A percentile compares a stretch with the other conserved stretches of the same genome.
These are phyloP conservation scores for Pythium folliculosum DNA, from an alignment of 352 stramenopile species.

Conservation along the genomic window DNA sequence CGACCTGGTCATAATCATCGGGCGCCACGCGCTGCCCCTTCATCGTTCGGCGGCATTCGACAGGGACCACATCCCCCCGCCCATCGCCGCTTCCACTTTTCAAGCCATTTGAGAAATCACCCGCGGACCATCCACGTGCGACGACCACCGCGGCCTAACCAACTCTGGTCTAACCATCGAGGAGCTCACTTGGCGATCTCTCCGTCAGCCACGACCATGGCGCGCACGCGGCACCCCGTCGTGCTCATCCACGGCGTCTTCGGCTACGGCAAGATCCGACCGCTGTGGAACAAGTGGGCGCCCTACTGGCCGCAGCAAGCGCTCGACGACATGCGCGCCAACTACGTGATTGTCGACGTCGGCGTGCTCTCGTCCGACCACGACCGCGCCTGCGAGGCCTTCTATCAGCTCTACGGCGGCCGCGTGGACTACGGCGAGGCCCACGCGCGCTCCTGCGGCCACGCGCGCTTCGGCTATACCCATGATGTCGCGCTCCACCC, in stretches of 20 bases:
- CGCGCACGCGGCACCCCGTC: slow-evolving; percentile 49
- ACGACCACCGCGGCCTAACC: not conserved
- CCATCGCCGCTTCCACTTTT: not conserved
- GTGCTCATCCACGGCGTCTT: slow-evolving; percentile 74
- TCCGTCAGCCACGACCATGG: not conserved
- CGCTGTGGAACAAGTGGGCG: slow-evolving; percentile 44
- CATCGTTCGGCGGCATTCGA: slow-evolving; percentile 10
- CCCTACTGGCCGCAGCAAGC: slow-evolving; percentile 63
- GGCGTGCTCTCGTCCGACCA: slow-evolving; percentile 65
- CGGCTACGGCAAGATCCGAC: slow-evolving; percentile 49
- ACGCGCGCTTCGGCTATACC: slow-evolving; percentile 49
- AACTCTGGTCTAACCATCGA: not conserved
- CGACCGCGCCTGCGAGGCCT: slow-evolving; percentile 65
- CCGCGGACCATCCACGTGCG: not conserved
- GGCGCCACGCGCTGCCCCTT: not conserved
- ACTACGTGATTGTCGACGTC: slow-evolving; percentile 64
- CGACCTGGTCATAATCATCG: slow-evolving; percentile 25
- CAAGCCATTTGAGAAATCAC: not conserved
- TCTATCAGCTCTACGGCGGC: slow-evolving; percentile 65
- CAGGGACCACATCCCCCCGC: not conserved
- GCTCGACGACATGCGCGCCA: slow-evolving; percentile 48
- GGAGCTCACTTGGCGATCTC: not conserved
- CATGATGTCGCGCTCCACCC: slow-evolving; percentile 37
- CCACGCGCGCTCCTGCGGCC: slow-evolving; percentile 35
- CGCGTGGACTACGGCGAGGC: slow-evolving; percentile 62